Evolutionary conservation across 495 filamentous ascomycete genomes (phyloP).

Genomic region (Lasiosphaeria miniovina): DNA sequence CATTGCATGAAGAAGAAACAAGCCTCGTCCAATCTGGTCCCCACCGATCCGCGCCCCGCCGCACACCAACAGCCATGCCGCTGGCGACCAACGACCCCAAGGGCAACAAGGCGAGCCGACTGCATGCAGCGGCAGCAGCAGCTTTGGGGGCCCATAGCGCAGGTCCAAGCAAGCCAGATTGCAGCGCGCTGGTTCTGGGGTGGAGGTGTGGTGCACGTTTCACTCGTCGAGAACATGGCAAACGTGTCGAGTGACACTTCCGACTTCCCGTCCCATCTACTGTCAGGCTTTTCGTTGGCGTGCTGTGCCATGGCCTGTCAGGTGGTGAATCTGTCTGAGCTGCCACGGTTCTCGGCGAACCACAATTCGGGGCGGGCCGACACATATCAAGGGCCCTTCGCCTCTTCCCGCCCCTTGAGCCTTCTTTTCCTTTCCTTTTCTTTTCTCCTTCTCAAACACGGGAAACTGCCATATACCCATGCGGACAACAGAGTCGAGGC

Average conservation of each 20-base stretch:
- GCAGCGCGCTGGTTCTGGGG: neutral
- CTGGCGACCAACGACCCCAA: neutral
- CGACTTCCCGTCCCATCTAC: too few relatives aligned
- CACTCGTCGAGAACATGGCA: neutral
- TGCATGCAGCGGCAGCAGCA: neutral
- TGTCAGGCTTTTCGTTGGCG: too few relatives aligned
- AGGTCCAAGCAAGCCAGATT: neutral
- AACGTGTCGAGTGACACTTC: too few relatives aligned
- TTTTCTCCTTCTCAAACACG: neutral
- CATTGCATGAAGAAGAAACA: too few relatives aligned
- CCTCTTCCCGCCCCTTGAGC: too few relatives aligned
- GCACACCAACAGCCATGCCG: neutral
- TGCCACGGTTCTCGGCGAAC: too few relatives aligned
- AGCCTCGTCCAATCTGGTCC: too few relatives aligned
- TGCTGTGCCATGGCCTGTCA: too few relatives aligned
- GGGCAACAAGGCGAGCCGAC: neutral
- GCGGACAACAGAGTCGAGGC: neutral
- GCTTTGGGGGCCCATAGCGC: neutral
- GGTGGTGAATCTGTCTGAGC: too few relatives aligned
- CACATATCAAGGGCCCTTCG: too few relatives aligned
- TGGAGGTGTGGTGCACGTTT: neutral
- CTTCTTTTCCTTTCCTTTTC: neutral
- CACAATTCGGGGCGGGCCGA: too few relatives aligned
- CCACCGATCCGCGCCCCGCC: too few relatives aligned
- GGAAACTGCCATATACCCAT: neutral